Base-by-base conservation (phyloP, 495 filamentous ascomycete genomes). In the Wilcoxina mikolae region DNA sequence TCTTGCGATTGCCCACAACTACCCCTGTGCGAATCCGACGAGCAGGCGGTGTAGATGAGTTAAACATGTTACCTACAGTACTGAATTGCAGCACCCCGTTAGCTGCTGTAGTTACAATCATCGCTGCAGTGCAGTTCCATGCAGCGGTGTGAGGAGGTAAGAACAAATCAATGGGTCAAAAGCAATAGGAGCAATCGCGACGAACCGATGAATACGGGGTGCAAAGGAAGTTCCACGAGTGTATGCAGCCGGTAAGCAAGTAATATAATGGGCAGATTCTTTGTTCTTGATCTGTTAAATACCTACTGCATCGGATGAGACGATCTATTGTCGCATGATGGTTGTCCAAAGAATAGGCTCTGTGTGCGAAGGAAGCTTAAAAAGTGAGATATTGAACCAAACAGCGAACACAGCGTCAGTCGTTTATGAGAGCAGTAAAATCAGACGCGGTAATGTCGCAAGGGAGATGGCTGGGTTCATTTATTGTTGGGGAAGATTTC, bases 1-100 rank as follows among this genome's bases (percentile, higher is more conserved):
- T 46, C 38, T 53, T 52, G 5, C 53, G 12, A 18, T 22, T 42
- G 25, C 56, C 51, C 33, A 55, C 46, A 9, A 53, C 53, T 51
- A 51, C 28, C 31, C 29, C 33, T 9, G 18, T 12, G 2, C 28
- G 50, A 26, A 15, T 48, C 29, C 61, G 61, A 31, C 51, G 28
- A 31, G 58, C 35, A 25, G 61, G 55, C 38, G 61, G 61, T n/a
- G 61, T 61, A 17, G 60, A 60, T 54, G 60, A 53, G 23, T 56
- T 60, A 45, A 64, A 64, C 61, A 64, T 64, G 22, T 27, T 28
- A 9, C 31, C 31, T 15, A 15, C 7, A 35, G 31, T 35, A 15
- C 31, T 35, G 15, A 35, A 35, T 5, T 15, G 7, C 31, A 35
- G 31, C 31, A 15, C 7, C 7, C 15, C 7, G 31, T 35, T 35